Percentiles rank a stretch among this genome's conserved stretches.
These are phyloP conservation scores for Aurantiochytrium sp. DNA, from an alignment of 108 stramenopile species.

Conservation along the genomic window DNA sequence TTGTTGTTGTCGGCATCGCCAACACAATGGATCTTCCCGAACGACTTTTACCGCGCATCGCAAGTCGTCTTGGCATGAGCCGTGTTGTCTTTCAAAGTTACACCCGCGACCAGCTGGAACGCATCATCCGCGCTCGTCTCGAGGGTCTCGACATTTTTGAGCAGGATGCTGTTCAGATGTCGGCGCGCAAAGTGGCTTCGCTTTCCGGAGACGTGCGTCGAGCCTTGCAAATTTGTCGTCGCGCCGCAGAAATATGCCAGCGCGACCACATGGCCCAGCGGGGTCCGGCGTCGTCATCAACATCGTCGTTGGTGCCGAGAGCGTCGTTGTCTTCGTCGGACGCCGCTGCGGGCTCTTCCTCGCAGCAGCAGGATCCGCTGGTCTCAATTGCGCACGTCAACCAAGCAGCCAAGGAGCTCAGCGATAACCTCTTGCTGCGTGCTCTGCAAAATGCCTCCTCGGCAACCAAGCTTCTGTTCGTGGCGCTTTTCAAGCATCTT, in stretches of 20 bases:
- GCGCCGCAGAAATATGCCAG: constrained; percentile 61
- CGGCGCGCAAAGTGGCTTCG: constrained; percentile 73
- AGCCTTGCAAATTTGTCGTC: constrained; percentile 77
- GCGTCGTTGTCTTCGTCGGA: no score
- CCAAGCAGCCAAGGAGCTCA: constrained; percentile 17
- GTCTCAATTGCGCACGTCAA: constrained; percentile 16
- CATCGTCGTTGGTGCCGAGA: no score
- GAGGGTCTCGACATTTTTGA: constrained; percentile 47
- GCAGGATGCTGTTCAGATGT: constrained; percentile 68
- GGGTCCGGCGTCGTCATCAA: no score
- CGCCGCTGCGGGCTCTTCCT: no score
- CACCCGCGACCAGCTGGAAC: constrained; percentile 32
- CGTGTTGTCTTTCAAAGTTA: constrained; percentile 43
- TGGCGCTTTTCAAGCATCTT: constrained; percentile 27
- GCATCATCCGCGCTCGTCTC: constrained; percentile 32
- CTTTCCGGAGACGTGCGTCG: constrained; percentile 82
- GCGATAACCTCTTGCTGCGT: constrained; percentile 14
- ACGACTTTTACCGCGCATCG: constrained; percentile 65
- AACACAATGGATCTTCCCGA: constrained; percentile 96
- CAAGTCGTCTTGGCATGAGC: constrained; percentile 29
- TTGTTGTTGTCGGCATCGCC: constrained; percentile 87
- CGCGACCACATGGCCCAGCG: background rate
- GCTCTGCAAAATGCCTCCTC: constrained; percentile 22
- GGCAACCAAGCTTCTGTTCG: constrained; percentile 21
- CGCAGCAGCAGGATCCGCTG: background rate